Conservation (phyloP, 129 eudicot species). For the Escallonia rubra region DNA sequence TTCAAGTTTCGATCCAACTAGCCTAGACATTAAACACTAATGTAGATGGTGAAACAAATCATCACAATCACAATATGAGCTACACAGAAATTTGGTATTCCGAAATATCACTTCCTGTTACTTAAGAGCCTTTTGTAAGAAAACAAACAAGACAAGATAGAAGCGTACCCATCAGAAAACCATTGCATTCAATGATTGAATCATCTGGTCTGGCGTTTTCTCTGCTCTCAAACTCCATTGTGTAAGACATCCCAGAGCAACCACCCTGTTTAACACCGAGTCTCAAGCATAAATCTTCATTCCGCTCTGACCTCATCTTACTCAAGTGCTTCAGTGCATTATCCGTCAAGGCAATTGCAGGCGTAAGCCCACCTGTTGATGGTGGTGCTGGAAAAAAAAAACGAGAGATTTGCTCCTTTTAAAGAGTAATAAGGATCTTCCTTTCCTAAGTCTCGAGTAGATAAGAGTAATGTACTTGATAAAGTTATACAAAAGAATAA, state of each 20-base stretch:
- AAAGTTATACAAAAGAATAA: not conserved
- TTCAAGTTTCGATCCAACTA: no score
- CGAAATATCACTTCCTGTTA: not conserved
- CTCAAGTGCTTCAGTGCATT: slow-evolving; percentile 79
- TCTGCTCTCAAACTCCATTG: slow-evolving; percentile 92
- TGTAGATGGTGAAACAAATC: no score
- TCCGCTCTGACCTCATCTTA: slow-evolving; percentile 74
- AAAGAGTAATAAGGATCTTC: not conserved
- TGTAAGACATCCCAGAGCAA: slow-evolving; percentile 98
- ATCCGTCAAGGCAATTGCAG: slow-evolving; percentile 85
- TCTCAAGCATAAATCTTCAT: slow-evolving; percentile 78
- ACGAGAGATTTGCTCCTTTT: not conserved
- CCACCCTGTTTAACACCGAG: slow-evolving; percentile 99
- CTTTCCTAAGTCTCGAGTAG: not conserved
- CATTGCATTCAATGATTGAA: slow-evolving; percentile 80
- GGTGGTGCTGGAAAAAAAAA: slow-evolving; percentile 52
- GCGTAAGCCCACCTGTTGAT: slow-evolving; percentile 71
- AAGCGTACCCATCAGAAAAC: slow-evolving; percentile 77
- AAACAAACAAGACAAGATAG: not conserved
- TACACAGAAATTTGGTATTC: not conserved
- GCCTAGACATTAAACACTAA: no score
- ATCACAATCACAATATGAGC: not conserved
- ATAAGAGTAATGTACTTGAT: not conserved
- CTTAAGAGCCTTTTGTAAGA: not conserved
- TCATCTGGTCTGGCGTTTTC: slow-evolving; percentile 82